These are phyloP conservation scores for Salix brachista DNA, from an alignment of 345 rosid species.

Conservation along the genomic window DNA sequence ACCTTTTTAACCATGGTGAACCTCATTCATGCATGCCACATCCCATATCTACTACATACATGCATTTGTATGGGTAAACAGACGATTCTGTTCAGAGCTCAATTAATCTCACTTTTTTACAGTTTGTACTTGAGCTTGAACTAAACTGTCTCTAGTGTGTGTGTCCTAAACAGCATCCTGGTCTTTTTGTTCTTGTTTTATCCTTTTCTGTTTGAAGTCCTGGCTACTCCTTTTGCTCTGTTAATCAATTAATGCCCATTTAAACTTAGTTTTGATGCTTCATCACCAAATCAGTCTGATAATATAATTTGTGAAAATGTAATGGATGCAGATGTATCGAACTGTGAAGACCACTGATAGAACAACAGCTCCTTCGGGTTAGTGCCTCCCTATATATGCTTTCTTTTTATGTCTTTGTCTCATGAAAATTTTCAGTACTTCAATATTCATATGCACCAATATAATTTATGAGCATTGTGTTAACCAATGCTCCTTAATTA, in stretches of 20 bases:
- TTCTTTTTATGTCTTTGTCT: not conserved
- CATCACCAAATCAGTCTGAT: not conserved
- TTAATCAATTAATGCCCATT: not conserved
- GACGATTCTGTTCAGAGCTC: slow-evolving; percentile 21
- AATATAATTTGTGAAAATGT: not conserved
- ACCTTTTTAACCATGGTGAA: slow-evolving; percentile 20
- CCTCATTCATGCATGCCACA: not conserved
- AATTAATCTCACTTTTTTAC: slow-evolving; percentile 24
- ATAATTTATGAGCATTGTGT: not conserved
- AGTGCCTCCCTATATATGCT: not conserved
- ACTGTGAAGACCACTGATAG: slow-evolving; percentile 68
- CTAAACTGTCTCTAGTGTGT: slow-evolving; percentile 18
- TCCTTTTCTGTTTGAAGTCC: not conserved
- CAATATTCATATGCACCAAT: not conserved
- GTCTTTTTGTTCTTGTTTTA: slow-evolving; percentile 20
- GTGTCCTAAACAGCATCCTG: slow-evolving; percentile 16
- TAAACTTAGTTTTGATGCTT: not conserved
- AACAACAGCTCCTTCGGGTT: slow-evolving; percentile 68
- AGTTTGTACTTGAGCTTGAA: slow-evolving; percentile 33
- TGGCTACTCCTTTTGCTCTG: not conserved
- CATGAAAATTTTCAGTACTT: not conserved
- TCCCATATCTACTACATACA: not conserved
- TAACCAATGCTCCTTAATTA: not conserved
- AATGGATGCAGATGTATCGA: slow-evolving; percentile 57
- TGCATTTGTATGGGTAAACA: not conserved